Evolutionary conservation across 2,329 filamentous ascomycete genomes (phyloP).

Genomic region (Aspergillus chevalieri): DNA sequence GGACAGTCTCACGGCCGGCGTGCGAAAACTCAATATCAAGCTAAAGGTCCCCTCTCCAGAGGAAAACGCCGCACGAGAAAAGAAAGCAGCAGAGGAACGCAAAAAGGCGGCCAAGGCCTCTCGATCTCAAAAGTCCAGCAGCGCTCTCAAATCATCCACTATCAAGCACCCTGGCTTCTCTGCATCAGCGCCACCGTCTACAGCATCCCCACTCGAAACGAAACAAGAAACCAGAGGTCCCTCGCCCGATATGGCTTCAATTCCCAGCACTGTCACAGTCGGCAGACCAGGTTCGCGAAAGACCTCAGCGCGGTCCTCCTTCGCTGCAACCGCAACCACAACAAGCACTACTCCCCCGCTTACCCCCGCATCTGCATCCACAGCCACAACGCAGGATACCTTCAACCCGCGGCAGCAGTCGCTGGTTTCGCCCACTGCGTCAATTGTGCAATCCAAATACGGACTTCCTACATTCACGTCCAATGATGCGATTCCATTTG

Average conservation of each 20-base stretch:
- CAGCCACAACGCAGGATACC: conserved; percentile 3
- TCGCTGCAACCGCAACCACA: background rate
- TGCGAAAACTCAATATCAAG: conserved; percentile 52
- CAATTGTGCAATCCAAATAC: conserved; percentile 30
- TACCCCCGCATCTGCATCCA: conserved; percentile 14
- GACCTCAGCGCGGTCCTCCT: background rate
- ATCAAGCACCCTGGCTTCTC: conserved; percentile 3
- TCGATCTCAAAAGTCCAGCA: conserved; percentile 25
- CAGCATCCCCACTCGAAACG: background rate
- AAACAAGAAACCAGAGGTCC: background rate
- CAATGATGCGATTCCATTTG: conserved; percentile 40
- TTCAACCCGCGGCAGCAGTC: conserved; percentile 12
- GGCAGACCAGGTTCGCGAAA: conserved; percentile 3
- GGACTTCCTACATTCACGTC: conserved; percentile 47
- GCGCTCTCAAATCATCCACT: conserved; percentile 7
- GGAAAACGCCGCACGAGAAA: conserved; percentile 50
- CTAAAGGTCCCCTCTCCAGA: conserved; percentile 54
- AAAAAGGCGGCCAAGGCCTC: conserved; percentile 22
- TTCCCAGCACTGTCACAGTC: conserved; percentile 5
- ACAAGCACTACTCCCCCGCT: conserved; percentile 17
- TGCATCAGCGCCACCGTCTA: background rate
- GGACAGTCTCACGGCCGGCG: conserved; percentile 46
- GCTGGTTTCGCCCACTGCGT: conserved; percentile 24
- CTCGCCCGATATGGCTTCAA: background rate
- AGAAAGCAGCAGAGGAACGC: conserved; percentile 37